Base-by-base conservation (phyloP, 495 filamentous ascomycete genomes). In the Wilcoxina mikolae region DNA sequence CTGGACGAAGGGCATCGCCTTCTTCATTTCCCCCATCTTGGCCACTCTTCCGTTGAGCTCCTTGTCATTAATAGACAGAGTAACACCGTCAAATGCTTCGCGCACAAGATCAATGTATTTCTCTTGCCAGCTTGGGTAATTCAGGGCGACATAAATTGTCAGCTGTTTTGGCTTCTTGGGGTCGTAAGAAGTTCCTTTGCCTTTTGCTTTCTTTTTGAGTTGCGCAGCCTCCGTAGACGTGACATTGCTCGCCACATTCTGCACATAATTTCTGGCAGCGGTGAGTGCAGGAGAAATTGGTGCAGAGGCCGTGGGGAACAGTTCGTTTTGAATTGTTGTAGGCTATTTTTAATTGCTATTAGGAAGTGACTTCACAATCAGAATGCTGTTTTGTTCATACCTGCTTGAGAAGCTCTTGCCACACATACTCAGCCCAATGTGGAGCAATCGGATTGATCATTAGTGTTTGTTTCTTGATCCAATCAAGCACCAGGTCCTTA, bases 1-100 rank as follows among this genome's bases (percentile, higher is more conserved):
- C 68, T 96, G 87, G 3, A 96, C 80, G 63, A 95, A 98, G 3
- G 93, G 93, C 91, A 96, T 96, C 24, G 86, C 90, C 69, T 90
- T 87, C 78, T 98, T 98, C 77, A 84, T 85, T 70, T 95, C 90
- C 25, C 77, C 75, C 63, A 91, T 77, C 71, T 88, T 88, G 60
- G 75, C 77, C 20, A 90, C 76, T 61, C 80, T 77, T 48, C 76
- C 76, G 60, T 77, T 85, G 18, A 95, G 71, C 51, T 76, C 77
- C 72, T 91, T 93, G 63, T 94, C 86, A 57, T 93, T 79, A 59
- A 83, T 66, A 22, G 65, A 66, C 55, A 85, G 57, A 55, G 64
- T 76, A 38, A 76, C 55, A 31, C 68, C 58, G 53, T 78, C 71
- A 59, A 84, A 84, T 29, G 77, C 70, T 55, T 82, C 75, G 52